Conservation (phyloP, 2,329 filamentous ascomycete species). For the Ascochyta rabiei region DNA sequence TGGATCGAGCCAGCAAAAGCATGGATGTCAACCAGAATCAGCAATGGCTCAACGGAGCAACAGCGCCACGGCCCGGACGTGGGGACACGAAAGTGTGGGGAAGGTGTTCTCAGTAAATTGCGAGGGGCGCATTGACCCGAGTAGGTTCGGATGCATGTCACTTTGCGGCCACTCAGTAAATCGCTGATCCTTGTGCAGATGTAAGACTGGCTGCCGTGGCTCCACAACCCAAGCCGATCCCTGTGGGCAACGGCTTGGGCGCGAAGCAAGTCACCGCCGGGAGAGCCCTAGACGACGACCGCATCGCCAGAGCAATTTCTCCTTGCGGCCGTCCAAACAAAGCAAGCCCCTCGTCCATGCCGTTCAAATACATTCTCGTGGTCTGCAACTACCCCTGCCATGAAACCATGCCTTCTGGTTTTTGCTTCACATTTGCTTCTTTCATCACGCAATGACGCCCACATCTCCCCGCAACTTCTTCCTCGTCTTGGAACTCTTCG, state of each 20-base stretch:
- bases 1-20: not conserved
- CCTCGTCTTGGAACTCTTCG: constrained; percentile 17
- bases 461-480: constrained; percentile 27
- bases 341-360: constrained; percentile 25
- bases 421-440: constrained; percentile 37
- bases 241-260: constrained; percentile 37
- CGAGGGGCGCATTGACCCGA: constrained; percentile 18
- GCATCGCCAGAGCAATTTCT: constrained; percentile 38
- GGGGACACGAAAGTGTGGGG: constrained; percentile 17
- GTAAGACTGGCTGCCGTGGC: constrained; percentile 29
- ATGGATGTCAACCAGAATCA: not conserved
- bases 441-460: constrained; percentile 42
- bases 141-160: constrained; percentile 5
- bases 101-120: constrained; percentile 19
- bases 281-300: constrained; percentile 5
- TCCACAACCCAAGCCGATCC: constrained; percentile 42
- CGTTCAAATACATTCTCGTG: constrained; percentile 44
- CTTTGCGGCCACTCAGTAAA: constrained; percentile 1
- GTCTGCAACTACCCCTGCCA: constrained; percentile 37
- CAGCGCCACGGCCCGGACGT: constrained; percentile 10
- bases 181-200: not conserved
- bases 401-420: constrained; percentile 41
- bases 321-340: constrained; percentile 44
- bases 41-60: not conserved
- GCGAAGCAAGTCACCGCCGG: constrained; percentile 27